These are phyloP conservation scores for Panaeolus papilionaceus DNA, from an alignment of 768 basidiomycete species.

Conservation along the genomic window DNA sequence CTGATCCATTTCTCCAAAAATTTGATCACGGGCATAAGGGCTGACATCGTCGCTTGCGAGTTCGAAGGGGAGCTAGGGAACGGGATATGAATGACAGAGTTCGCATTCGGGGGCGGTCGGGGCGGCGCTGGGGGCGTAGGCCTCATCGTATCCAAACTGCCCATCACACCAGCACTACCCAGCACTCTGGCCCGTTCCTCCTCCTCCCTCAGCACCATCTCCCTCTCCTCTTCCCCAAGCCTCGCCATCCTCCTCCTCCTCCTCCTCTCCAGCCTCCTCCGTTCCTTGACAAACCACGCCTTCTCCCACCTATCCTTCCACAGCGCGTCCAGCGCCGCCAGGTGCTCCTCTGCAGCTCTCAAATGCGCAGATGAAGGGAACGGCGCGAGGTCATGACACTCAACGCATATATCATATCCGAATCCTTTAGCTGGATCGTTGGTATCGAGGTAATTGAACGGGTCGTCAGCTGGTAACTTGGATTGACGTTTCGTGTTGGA, in stretches of 20 bases:
- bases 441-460: slow-evolving; percentile 47
- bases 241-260: slow-evolving; percentile 18
- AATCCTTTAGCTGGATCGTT: slow-evolving; percentile 56
- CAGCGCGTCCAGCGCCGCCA: slow-evolving; percentile 65
- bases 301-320: slow-evolving; percentile 59
- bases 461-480: slow-evolving; percentile 38
- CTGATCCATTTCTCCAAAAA: slow-evolving; percentile 73
- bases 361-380: slow-evolving; percentile 73
- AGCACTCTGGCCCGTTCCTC: slow-evolving; percentile 16
- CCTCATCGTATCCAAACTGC: neutral
- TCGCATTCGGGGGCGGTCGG: slow-evolving; percentile 75
- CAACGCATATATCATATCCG: slow-evolving; percentile 87
- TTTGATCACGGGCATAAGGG: slow-evolving; percentile 65
- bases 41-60: slow-evolving; percentile 56
- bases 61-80: slow-evolving; percentile 75
- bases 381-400: slow-evolving; percentile 83
- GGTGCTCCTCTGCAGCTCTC: slow-evolving; percentile 77
- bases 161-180: neutral
- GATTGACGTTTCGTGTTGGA: neutral
- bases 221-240: slow-evolving; percentile 31
- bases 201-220: slow-evolving; percentile 25
- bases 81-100: slow-evolving; percentile 73
- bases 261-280: slow-evolving; percentile 25
- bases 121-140: slow-evolving; percentile 46
- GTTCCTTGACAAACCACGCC: slow-evolving; percentile 32